Evolutionary conservation across 2,329 filamentous ascomycete genomes (phyloP).

Genomic region (Colletotrichum lupini): DNA sequence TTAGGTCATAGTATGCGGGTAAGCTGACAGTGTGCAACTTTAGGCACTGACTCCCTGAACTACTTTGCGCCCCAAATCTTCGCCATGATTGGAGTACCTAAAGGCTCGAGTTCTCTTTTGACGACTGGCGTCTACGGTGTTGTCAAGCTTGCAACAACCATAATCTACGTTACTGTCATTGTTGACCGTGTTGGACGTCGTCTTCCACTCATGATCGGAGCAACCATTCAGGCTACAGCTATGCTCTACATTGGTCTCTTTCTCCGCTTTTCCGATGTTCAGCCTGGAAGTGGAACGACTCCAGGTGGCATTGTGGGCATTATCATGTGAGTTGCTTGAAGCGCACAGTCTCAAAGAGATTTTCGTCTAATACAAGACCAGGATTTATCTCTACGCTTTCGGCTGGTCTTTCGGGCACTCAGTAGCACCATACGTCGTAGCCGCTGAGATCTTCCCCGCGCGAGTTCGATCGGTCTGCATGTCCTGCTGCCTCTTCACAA

Average conservation of each 20-base stretch:
- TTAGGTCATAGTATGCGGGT: conserved; percentile 48
- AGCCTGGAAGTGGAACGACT: conserved; percentile 45
- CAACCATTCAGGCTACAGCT: conserved; percentile 37
- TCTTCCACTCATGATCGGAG: conserved; percentile 42
- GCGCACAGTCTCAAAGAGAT: too few relatives aligned
- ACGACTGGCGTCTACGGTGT: conserved; percentile 47
- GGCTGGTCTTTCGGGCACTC: conserved; percentile 41
- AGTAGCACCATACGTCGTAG: conserved; percentile 38
- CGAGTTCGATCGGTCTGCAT: conserved; percentile 43
- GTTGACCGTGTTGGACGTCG: conserved; percentile 43
- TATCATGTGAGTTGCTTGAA: conserved; percentile 39
- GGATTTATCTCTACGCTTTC: conserved; percentile 46
- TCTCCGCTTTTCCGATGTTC: conserved; percentile 47
- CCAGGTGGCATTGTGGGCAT: conserved; percentile 54
- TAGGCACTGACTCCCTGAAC: conserved; percentile 49
- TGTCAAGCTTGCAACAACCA: conserved; percentile 39
- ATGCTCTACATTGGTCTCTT: conserved; percentile 45
- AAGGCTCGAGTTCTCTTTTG: conserved; percentile 45
- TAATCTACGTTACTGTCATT: conserved; percentile 45
- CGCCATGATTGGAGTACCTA: conserved; percentile 49
- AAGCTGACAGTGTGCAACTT: conserved; percentile 47
- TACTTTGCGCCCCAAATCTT: conserved; percentile 53
- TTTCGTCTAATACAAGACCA: conserved; percentile 13
- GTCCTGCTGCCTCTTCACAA: conserved; percentile 39
- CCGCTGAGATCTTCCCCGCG: conserved; percentile 45